phyloP scores from a whole-genome alignment of 1,284 basidiomycete genomes.

The Moesziomyces aphidis region DNA sequence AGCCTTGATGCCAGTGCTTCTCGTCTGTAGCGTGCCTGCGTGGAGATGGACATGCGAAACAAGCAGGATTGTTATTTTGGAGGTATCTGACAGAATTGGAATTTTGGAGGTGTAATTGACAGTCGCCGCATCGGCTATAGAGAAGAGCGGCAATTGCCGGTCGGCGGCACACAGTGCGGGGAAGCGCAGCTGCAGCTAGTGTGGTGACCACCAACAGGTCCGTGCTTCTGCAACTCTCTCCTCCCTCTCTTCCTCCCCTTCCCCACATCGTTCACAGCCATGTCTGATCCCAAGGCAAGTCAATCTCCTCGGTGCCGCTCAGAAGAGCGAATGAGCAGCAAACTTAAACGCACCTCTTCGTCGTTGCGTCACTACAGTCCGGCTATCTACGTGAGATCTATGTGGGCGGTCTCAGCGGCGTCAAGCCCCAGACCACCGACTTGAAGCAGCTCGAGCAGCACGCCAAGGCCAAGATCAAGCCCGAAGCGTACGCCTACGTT shows the following conservation, averaged over 20 bases:
- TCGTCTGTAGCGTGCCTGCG: too few species aligned
- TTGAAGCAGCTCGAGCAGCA: slow-evolving; percentile 42
- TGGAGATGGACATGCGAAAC: too few species aligned
- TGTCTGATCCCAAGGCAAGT: slow-evolving; percentile 39
- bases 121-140: background rate
- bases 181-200: background rate
- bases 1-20: too few species aligned
- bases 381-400: slow-evolving; percentile 57
- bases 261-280: background rate
- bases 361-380: slow-evolving; percentile 13
- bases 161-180: slow-evolving; percentile 1
- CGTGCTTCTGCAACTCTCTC: background rate
- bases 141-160: background rate
- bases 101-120: too few species aligned
- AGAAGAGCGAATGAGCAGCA: background rate
- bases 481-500: slow-evolving; percentile 58
- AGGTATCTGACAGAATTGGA: too few species aligned
- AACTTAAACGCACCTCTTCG: background rate
- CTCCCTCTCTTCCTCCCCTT: background rate
- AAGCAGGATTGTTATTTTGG: too few species aligned
- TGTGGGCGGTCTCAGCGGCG: slow-evolving; percentile 42
- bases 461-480: slow-evolving; percentile 41
- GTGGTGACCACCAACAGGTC: background rate
- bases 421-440: slow-evolving; percentile 42
- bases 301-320: background rate